Conservation (phyloP, 192 early-diverging fungal genomes). For the Funneliformis mosseae region DNA sequence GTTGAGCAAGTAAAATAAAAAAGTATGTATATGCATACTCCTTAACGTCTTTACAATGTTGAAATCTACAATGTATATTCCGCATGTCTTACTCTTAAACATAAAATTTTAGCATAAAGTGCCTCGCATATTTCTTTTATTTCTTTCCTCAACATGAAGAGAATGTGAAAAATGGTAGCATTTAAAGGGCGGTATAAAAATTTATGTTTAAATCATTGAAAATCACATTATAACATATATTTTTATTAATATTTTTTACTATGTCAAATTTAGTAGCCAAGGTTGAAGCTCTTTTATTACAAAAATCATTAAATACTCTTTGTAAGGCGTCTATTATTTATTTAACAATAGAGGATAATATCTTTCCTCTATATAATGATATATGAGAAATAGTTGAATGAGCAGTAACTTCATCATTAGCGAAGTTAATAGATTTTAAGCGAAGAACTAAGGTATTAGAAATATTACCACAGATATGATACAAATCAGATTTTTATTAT, state of each 20-base stretch:
- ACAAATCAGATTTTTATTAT: not conserved
- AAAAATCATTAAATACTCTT: conserved; percentile 1
- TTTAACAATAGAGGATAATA: conserved; percentile 11
- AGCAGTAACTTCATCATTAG: not conserved
- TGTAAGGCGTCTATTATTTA: conserved; percentile 1
- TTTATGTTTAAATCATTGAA: too few species aligned
- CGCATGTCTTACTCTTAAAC: too few species aligned
- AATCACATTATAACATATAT: not conserved
- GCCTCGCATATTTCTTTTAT: too few species aligned
- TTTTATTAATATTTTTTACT: not conserved
- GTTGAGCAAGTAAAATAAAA: too few species aligned
- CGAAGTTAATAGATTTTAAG: not conserved
- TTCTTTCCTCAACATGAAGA: too few species aligned
- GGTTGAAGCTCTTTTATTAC: conserved; percentile 10
- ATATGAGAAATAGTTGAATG: not conserved
- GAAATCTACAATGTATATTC: too few species aligned
- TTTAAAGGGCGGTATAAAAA: too few species aligned
- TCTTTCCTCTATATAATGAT: not conserved
- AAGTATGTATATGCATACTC: too few species aligned
- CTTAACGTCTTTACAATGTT: too few species aligned
- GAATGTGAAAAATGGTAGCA: too few species aligned
- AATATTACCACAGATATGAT: conserved; percentile 1
- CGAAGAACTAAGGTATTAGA: not conserved
- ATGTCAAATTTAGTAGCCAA: not conserved
- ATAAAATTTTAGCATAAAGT: too few species aligned